These are phyloP conservation scores for Penicillium carneum DNA, from an alignment of 2,329 filamentous ascomycete species.

Conservation along the genomic window DNA sequence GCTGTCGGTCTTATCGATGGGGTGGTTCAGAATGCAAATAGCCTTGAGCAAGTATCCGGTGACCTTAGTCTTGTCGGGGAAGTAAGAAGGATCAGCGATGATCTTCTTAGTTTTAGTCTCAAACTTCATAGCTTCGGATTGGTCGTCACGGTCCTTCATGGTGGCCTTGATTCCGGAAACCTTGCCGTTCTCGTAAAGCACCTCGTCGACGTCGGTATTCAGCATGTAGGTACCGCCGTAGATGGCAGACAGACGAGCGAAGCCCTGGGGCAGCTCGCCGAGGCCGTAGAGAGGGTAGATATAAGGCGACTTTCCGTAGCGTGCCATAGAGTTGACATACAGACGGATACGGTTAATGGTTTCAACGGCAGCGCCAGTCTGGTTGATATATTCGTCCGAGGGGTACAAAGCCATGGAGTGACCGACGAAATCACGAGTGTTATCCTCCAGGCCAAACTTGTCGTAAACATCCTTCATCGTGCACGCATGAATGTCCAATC, in stretches of 20 bases:
- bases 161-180: conserved; percentile 96
- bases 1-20: conserved; percentile 85
- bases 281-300: conserved; percentile 99
- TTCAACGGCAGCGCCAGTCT: conserved; percentile 77
- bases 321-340: conserved; percentile 96
- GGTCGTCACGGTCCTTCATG: conserved; percentile 85
- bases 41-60: conserved; percentile 91
- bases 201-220: conserved; percentile 90
- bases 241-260: conserved; percentile 95
- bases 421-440: conserved; percentile 93
- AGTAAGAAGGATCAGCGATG: conserved; percentile 95
- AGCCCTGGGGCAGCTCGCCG: conserved; percentile 95
- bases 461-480: conserved; percentile 99
- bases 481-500: conserved; percentile 77
- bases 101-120: conserved; percentile 96
- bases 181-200: conserved; percentile 81
- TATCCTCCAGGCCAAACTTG: conserved; percentile 90
- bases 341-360: conserved; percentile 90
- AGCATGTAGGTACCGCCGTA: conserved; percentile 99
- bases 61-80: conserved; percentile 85
- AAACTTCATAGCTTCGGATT: conserved; percentile 81
- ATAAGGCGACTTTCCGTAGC: conserved; percentile 98
- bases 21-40: conserved; percentile 97
- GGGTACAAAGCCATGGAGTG: conserved; percentile 97
- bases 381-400: conserved; percentile 83